Percentiles rank a stretch among this genome's conserved stretches.
These are phyloP conservation scores for Saturnispora galanensis DNA, from an alignment of 805 yeast genomes.

Conservation along the genomic window DNA sequence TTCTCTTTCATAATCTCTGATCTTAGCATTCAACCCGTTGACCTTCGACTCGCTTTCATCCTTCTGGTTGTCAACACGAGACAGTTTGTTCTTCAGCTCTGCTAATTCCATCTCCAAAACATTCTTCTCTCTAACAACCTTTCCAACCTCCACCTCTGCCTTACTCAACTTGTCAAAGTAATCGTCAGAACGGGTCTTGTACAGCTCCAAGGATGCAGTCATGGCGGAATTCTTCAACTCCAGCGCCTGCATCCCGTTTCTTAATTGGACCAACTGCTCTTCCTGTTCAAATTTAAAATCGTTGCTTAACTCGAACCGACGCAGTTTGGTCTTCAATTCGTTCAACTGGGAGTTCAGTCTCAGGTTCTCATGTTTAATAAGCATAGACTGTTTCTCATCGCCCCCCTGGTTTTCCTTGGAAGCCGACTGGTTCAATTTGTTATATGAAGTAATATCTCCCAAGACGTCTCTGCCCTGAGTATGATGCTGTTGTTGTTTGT, in stretches of 20 bases:
- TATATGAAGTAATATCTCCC: slow-evolving; percentile 1
- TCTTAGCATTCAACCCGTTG: slow-evolving; percentile 41
- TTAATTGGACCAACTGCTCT: slow-evolving; percentile 34
- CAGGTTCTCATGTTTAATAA: slow-evolving; percentile 26
- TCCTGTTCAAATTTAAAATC: slow-evolving; percentile 24
- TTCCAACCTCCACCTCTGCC: slow-evolving; percentile 63
- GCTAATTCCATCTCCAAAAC: slow-evolving; percentile 40
- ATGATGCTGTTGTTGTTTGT: slow-evolving; percentile 2
- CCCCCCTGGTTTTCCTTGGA: slow-evolving; percentile 1
- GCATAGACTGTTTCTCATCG: slow-evolving; percentile 19
- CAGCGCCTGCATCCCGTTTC: slow-evolving; percentile 48
- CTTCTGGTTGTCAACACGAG: slow-evolving; percentile 42
- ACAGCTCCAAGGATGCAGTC: slow-evolving; percentile 44
- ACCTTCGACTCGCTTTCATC: slow-evolving; percentile 43
- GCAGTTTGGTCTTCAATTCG: slow-evolving; percentile 27
- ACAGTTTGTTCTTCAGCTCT: slow-evolving; percentile 40
- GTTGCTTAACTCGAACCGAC: slow-evolving; percentile 22
- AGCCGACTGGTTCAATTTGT: neutral
- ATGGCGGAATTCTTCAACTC: slow-evolving; percentile 48
- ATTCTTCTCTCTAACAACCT: slow-evolving; percentile 54
- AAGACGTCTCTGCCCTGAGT: neutral
- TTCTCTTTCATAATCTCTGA: slow-evolving; percentile 43
- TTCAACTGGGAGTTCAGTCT: slow-evolving; percentile 27
- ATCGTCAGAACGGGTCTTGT: slow-evolving; percentile 64
- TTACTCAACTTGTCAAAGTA: slow-evolving; percentile 63